These are phyloP conservation scores for Aspergillus sojae DNA, from an alignment of 2,329 filamentous ascomycete genomes.

Conservation along the genomic window DNA sequence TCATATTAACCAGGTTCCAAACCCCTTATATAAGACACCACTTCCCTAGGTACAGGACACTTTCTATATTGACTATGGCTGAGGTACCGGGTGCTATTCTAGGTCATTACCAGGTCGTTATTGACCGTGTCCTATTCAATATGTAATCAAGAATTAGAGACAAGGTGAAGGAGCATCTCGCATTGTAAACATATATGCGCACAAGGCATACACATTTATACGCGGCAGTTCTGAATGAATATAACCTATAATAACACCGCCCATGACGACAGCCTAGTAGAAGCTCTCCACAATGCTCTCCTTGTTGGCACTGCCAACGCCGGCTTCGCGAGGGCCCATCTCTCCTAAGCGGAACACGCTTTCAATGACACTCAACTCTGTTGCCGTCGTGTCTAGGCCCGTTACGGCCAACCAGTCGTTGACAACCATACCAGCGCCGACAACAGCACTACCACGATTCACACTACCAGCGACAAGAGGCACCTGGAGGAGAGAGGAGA, in stretches of 20 bases:
- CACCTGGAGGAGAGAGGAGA: slow-evolving; percentile 89
- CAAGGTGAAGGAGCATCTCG: no score
- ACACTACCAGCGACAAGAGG: slow-evolving; percentile 92
- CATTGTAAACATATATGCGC: background rate
- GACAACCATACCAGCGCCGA: slow-evolving; percentile 96
- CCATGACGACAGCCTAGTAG: slow-evolving; percentile 62
- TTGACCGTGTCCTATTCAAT: background rate
- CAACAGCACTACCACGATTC: slow-evolving; percentile 89
- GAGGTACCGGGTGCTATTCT: background rate
- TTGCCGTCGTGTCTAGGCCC: slow-evolving; percentile 92
- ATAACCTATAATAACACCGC: background rate
- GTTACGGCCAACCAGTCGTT: slow-evolving; percentile 98
- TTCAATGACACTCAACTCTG: slow-evolving; percentile 94
- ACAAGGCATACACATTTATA: background rate
- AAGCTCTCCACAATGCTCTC: slow-evolving; percentile 99
- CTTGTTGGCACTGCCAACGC: slow-evolving; percentile 65
- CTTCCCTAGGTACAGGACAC: background rate
- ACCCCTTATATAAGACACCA: background rate
- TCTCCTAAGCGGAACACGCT: slow-evolving; percentile 94
- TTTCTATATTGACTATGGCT: background rate
- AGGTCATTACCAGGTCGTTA: background rate
- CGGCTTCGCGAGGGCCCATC: slow-evolving; percentile 68
- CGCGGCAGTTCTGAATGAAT: no score
- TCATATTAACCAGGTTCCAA: background rate
- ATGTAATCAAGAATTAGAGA: background rate